Evolutionary conservation across 306 rosid species (phyloP), one percentile per base, ranked within the genome.

Genomic region (Prunus dulcis): DNA sequence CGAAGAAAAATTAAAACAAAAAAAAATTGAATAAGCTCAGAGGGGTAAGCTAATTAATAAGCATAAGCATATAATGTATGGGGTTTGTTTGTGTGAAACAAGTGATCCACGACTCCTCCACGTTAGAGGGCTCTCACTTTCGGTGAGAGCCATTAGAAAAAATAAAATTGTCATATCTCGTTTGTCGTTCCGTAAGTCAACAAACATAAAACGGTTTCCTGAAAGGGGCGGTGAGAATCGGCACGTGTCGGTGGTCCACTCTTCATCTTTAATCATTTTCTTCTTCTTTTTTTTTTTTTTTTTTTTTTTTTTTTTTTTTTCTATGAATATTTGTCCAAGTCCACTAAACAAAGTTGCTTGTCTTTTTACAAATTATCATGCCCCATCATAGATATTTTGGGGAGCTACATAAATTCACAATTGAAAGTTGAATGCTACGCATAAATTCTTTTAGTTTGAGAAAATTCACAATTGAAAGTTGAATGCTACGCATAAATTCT

Each of bases 161-260:
- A 71, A 72, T 57, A 9, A 52, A 46, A 64, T 52, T 22, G 57
- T 75, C 56, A 41, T 38, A 69, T 73, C 50, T 67, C 41, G 28
- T 47, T 58, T 70, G 79, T 77, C 75, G 34, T 69, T 58, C 0
- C 63, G 63, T 82, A 72, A 85, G 96, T 90, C 97, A 93, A 89
- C 88, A 73, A 75, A 56, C 49, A 78, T 66, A 86, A 62, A 60
- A 74, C 81, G 25, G 57, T 76, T 68, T 74, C 72, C 69, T 61
- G 34, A 70, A 66, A 27, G 11, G 86, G 97, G 82, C 97, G 97
- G 97, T 81, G 84, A 30, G 22, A 83, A 84, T 83, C 85, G 96
- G 86, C 96, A 92, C 89, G 88, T 87, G 91, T 82, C 93, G 87
- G 90, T 79, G 87, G 80, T 84, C 90, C 89, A 79, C 81, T 19